Evolutionary conservation across 331 rosid genomes (phyloP).

Genomic region (Erythrophleum ivorense): DNA sequence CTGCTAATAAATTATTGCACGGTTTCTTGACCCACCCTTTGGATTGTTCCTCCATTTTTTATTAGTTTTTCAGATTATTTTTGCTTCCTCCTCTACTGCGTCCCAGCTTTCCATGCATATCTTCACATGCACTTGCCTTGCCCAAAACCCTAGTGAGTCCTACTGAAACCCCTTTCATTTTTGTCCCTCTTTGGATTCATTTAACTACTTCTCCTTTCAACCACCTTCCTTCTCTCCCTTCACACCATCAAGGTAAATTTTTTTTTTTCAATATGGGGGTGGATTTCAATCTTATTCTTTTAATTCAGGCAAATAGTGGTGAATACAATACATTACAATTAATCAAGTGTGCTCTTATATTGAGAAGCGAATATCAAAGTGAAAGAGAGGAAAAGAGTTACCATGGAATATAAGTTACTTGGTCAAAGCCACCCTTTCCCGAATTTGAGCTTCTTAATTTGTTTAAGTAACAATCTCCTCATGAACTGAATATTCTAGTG

Average conservation of each 20-base stretch:
- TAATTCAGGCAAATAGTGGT: neutral
- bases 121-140: conserved; percentile 72
- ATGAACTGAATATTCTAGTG: neutral
- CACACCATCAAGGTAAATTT: neutral
- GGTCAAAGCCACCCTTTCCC: neutral
- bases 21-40: conserved; percentile 61
- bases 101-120: conserved; percentile 74
- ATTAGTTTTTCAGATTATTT: conserved; percentile 43
- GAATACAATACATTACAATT: neutral
- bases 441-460: conserved; percentile 11
- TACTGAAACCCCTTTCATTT: neutral
- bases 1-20: conserved; percentile 56
- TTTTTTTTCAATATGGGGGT: too few relatives aligned
- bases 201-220: neutral
- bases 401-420: conserved; percentile 7
- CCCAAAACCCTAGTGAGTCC: conserved; percentile 46
- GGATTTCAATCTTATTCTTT: neutral
- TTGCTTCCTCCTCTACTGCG: conserved; percentile 50
- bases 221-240: neutral
- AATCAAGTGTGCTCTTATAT: neutral
- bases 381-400: neutral
- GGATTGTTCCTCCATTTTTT: conserved; percentile 50
- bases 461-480: neutral
- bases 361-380: conserved; percentile 20
- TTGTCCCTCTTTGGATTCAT: conserved; percentile 10